A percentile compares a stretch with the other conserved stretches of the same genome.
phyloP scores from a whole-genome alignment of 257 asterid species.

The Solanum habrochaites region DNA sequence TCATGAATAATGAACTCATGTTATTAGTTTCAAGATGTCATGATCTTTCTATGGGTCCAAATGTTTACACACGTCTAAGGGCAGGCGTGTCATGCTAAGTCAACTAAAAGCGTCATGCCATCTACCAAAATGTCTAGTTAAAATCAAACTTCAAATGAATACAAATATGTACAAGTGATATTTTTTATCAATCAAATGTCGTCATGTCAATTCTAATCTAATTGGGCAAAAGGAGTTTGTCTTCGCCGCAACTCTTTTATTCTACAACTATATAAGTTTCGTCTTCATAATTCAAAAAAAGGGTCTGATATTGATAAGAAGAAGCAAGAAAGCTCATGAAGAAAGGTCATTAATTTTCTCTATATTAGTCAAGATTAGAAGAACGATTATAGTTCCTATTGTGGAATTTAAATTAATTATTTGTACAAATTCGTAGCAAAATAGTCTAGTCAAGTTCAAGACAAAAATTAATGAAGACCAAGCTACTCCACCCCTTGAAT shows the following conservation, averaged over 20 bases:
- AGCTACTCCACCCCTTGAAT: background rate
- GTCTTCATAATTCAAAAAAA: background rate
- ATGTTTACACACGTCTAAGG: background rate
- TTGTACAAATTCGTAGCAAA: background rate
- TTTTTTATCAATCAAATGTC: background rate
- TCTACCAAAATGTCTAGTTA: no score
- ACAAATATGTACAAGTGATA: no score
- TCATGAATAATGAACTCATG: background rate
- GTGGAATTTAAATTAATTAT: background rate
- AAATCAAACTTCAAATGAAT: no score
- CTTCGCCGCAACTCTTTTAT: background rate
- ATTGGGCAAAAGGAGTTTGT: background rate
- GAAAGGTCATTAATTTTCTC: no score
- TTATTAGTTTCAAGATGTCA: background rate
- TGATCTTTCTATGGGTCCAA: background rate
- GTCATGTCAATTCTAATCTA: background rate
- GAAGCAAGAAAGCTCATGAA: background rate
- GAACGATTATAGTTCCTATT: background rate
- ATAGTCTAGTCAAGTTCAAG: background rate
- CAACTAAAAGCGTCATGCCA: no score
- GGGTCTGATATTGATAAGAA: background rate
- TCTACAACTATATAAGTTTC: background rate
- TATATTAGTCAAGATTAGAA: no score
- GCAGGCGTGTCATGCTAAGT: background rate
- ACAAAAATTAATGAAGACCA: background rate